Base-by-base conservation (phyloP, 2,329 filamentous ascomycete genomes). In the Aspergillus sp. region DNA sequence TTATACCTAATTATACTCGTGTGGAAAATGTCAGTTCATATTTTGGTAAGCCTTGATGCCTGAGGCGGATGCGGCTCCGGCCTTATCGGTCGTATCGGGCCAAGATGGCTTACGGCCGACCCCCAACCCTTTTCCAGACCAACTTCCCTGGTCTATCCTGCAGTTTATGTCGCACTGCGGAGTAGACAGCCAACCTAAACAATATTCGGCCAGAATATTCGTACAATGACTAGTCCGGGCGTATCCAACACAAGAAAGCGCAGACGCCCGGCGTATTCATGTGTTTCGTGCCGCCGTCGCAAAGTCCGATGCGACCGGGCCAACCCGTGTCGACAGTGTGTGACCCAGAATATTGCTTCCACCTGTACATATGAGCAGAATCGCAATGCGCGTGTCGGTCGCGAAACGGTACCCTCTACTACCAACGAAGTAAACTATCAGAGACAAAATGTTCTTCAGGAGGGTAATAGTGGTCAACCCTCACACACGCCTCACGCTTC, bases 171-270 rank as follows among this genome's bases (percentile, higher is more conserved):
- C 11, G 11, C 32, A 36, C 32, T 36, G 11, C 11, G 13, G 32
- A 36, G 11, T 1, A 13, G 11, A 13, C 32, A 6, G 10, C 32
- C 32, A 3, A 36, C 32, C 11, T 32, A 2, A 6, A 15, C 11
- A 36, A 1, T 2, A 0, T 13, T 36, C 32, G 10, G 2, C 5
- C 11, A 13, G 0, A 36, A 13, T 2, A 1, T 3, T 13, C 1
- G 32, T 36, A 44, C 41, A 44, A 44, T 44, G 41, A 6, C 41
- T 7, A 23, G 41, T 15, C 17, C 17, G 7, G 5, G 4, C 6
- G 8, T 5, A 23, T 44, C 41, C 8, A 21, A 19, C 2, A 11
- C 5, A 44, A 23, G 19, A 8, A 44, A 44, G 10, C 41, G 41
- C 41, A 44, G 41, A 23, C 41, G 41, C 5, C 19, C 41, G 13